Percentiles rank a stretch among this genome's conserved stretches.
Conservation (phyloP, 371 early-diverging fungal species). For the Mortierella sp. region DNA sequence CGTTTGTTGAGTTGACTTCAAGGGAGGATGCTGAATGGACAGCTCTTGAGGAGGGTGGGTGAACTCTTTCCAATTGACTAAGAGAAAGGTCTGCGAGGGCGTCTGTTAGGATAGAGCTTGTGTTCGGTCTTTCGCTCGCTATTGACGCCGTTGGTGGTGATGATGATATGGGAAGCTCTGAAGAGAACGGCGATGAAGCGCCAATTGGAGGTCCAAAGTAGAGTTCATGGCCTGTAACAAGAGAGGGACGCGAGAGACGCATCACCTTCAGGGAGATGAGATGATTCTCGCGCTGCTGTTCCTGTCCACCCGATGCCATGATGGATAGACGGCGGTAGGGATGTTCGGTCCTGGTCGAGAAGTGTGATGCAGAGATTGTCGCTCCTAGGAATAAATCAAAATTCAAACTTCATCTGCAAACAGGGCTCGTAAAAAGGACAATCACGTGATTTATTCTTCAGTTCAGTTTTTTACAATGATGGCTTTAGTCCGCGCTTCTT, state of each 20-base stretch:
- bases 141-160: constrained; percentile 13
- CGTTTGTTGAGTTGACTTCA: not conserved
- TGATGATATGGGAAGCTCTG: constrained; percentile 12
- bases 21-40: constrained; percentile 1
- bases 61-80: constrained; percentile 51
- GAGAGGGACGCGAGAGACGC: constrained; percentile 88
- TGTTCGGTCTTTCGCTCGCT: constrained; percentile 58
- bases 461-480: constrained; percentile 16
- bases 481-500: constrained; percentile 53
- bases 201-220: constrained; percentile 59
- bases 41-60: constrained; percentile 31
- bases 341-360: constrained; percentile 1
- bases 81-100: constrained; percentile 52
- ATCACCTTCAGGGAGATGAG: constrained; percentile 90
- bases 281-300: constrained; percentile 66
- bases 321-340: constrained; percentile 5
- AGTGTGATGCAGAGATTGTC: not conserved
- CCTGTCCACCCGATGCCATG: constrained; percentile 50
- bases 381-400: not conserved
- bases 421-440: not conserved
- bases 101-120: constrained; percentile 44
- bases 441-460: constrained; percentile 4
- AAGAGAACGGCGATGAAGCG: constrained; percentile 9
- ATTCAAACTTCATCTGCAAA: too few relatives aligned
- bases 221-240: constrained; percentile 68